phyloP scores from a whole-genome alignment of 495 filamentous ascomycete genomes.

The Echria macrotheca region DNA sequence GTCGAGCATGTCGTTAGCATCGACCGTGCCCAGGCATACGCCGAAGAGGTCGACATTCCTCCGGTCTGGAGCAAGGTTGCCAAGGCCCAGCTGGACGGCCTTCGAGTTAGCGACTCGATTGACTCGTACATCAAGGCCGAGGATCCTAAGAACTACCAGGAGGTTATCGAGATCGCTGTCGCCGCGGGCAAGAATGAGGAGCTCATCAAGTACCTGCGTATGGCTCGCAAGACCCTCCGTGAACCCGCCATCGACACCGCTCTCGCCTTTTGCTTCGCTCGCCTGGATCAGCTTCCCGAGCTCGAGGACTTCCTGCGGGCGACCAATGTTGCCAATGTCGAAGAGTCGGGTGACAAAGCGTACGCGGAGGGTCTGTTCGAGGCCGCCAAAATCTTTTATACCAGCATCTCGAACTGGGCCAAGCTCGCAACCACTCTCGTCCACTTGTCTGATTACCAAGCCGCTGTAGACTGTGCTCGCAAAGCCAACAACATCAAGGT shows the following conservation, averaged over 20 bases:
- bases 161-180: slow-evolving; percentile 94
- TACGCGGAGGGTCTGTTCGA: slow-evolving; percentile 92
- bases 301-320: slow-evolving; percentile 94
- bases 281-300: slow-evolving; percentile 84
- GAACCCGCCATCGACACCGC: slow-evolving; percentile 92
- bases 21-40: slow-evolving; percentile 93
- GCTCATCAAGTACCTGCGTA: slow-evolving; percentile 90
- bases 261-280: slow-evolving; percentile 88
- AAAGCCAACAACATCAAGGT: slow-evolving; percentile 99
- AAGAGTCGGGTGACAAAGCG: slow-evolving; percentile 95
- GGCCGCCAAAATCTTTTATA: slow-evolving; percentile 98
- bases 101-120: slow-evolving; percentile 87
- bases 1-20: slow-evolving; percentile 98
- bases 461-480: slow-evolving; percentile 94
- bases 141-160: slow-evolving; percentile 86
- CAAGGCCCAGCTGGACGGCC: slow-evolving; percentile 95
- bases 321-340: slow-evolving; percentile 91
- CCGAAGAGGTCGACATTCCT: slow-evolving; percentile 88
- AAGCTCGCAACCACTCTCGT: slow-evolving; percentile 97
- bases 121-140: slow-evolving; percentile 95
- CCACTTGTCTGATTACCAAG: slow-evolving; percentile 94
- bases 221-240: slow-evolving; percentile 94
- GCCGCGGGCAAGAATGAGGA: slow-evolving; percentile 98
- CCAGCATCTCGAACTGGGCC: slow-evolving; percentile 98
- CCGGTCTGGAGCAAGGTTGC: slow-evolving; percentile 99